phyloP scores from a whole-genome alignment of 2,329 filamentous ascomycete species.

The Hyphodiscus sp. region DNA sequence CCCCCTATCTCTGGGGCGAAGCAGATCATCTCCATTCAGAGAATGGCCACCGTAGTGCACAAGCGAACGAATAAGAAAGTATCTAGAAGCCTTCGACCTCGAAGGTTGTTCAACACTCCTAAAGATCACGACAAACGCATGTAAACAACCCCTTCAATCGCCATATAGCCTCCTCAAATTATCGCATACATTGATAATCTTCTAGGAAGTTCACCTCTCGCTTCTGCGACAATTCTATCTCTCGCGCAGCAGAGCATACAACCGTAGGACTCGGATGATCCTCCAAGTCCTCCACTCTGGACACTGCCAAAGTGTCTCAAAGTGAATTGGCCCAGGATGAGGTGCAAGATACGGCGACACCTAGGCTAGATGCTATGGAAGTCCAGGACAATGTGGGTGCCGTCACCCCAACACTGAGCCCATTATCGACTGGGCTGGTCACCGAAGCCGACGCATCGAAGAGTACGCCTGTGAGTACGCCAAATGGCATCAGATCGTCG shows the following conservation, averaged over 20 bases:
- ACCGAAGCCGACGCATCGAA: constrained; percentile 18
- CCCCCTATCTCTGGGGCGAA: neutral
- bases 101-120: constrained; percentile 1
- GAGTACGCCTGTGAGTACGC: constrained; percentile 16
- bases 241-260: neutral
- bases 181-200: constrained; percentile 5
- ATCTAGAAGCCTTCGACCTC: constrained; percentile 1
- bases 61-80: constrained; percentile 6
- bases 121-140: constrained; percentile 7
- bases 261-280: constrained; percentile 26
- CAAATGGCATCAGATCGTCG: constrained; percentile 26
- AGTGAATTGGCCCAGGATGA: constrained; percentile 25
- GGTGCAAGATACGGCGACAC: constrained; percentile 25
- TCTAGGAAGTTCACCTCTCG: constrained; percentile 2
- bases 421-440: constrained; percentile 14
- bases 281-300: constrained; percentile 27
- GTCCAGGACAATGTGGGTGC: constrained; percentile 21
- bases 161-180: neutral
- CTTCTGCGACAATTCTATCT: constrained; percentile 7
- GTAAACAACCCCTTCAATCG: neutral
- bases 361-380: constrained; percentile 30
- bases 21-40: neutral
- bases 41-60: constrained; percentile 2
- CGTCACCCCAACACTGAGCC: constrained; percentile 16
- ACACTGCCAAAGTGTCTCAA: constrained; percentile 30